Conservation (phyloP, 2,329 filamentous ascomycete species). For the Cordyceps cateniannulata region DNA sequence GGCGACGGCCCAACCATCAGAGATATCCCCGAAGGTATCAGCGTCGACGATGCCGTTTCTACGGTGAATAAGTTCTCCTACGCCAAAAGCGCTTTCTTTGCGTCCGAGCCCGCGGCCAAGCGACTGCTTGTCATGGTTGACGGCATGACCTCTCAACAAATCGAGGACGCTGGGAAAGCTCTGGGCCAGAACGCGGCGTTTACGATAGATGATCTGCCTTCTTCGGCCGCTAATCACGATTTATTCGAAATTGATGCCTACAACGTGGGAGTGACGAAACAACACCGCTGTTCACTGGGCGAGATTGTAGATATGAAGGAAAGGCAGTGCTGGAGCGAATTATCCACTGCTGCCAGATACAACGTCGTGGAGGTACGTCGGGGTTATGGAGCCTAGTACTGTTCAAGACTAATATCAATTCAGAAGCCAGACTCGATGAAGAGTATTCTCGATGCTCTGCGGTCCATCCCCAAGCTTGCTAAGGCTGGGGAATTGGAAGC, state of each 20-base stretch:
- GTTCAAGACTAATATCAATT: constrained; percentile 18
- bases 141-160: constrained; percentile 43
- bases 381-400: not conserved
- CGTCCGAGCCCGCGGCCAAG: constrained; percentile 23
- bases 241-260: constrained; percentile 37
- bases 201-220: constrained; percentile 40
- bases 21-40: constrained; percentile 36
- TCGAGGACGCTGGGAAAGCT: constrained; percentile 35
- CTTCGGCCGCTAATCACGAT: constrained; percentile 34
- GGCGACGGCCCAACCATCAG: constrained; percentile 42
- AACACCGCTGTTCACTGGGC: constrained; percentile 31
- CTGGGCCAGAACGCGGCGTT: constrained; percentile 39
- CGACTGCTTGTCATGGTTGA: constrained; percentile 57
- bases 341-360: constrained; percentile 37
- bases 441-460: constrained; percentile 36
- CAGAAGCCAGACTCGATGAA: constrained; percentile 27
- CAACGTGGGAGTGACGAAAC: constrained; percentile 29
- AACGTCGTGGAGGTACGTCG: constrained; percentile 36
- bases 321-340: constrained; percentile 38
- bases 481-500: constrained; percentile 47
- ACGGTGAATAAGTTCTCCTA: constrained; percentile 57
- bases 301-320: constrained; percentile 37
- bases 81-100: constrained; percentile 43
- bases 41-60: constrained; percentile 43
- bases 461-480: constrained; percentile 39